phyloP scores from a whole-genome alignment of 805 yeast genomes.

The Schwanniomyces sp. region DNA sequence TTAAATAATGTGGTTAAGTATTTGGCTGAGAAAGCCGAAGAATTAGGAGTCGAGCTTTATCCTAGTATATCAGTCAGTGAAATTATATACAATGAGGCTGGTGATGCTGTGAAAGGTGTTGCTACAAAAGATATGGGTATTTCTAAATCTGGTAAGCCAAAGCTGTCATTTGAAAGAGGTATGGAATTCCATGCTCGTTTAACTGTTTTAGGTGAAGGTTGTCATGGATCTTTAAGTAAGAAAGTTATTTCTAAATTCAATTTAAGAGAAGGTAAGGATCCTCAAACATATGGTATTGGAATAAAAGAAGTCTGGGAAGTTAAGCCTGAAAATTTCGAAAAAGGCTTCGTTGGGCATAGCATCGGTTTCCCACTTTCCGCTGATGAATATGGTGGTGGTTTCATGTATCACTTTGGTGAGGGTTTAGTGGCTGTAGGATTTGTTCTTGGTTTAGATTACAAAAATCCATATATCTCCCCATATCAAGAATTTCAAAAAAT shows the following conservation, averaged over 20 bases:
- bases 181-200: constrained; percentile 93
- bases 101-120: constrained; percentile 72
- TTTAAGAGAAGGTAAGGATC: constrained; percentile 61
- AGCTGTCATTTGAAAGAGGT: constrained; percentile 87
- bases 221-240: constrained; percentile 92
- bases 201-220: constrained; percentile 95
- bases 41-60: constrained; percentile 88
- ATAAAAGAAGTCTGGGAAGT: constrained; percentile 98
- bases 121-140: constrained; percentile 95
- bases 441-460: constrained; percentile 93
- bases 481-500: constrained; percentile 93
- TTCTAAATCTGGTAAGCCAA: constrained; percentile 71
- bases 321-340: constrained; percentile 71
- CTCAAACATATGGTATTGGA: constrained; percentile 95
- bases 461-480: constrained; percentile 93
- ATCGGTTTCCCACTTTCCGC: constrained; percentile 82
- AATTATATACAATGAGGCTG: constrained; percentile 56
- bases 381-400: constrained; percentile 92
- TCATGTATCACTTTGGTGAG: constrained; percentile 95
- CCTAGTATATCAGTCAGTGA: constrained; percentile 88
- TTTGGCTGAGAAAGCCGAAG: constrained; percentile 87
- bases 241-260: constrained; percentile 67
- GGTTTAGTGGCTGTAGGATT: constrained; percentile 88
- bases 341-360: constrained; percentile 82
- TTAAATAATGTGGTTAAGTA: constrained; percentile 78